These are phyloP conservation scores for Sarcodon sp. DNA, from an alignment of 768 basidiomycete genomes.

Conservation along the genomic window DNA sequence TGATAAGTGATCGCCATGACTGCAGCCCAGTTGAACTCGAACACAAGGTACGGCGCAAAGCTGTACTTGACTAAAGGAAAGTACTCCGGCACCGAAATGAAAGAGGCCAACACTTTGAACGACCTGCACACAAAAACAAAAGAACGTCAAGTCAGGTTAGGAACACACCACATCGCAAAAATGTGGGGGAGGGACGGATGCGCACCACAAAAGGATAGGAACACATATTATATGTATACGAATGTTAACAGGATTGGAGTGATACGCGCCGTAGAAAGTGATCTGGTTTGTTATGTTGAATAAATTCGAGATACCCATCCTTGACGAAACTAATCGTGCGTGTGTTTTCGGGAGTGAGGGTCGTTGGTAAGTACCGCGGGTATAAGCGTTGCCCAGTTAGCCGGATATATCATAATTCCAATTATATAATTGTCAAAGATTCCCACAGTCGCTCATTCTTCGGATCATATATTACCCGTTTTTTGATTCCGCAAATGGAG, in stretches of 20 bases:
- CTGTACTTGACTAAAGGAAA: slow-evolving; percentile 39
- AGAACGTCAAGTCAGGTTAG: slow-evolving; percentile 4
- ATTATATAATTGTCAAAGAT: no score
- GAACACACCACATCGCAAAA: not conserved
- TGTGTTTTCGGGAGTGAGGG: no score
- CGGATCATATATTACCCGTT: no score
- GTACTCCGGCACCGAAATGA: slow-evolving; percentile 35
- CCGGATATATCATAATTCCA: no score
- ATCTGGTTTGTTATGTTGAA: slow-evolving; percentile 33
- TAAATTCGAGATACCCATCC: no score
- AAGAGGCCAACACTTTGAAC: slow-evolving; percentile 6
- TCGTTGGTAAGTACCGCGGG: no score
- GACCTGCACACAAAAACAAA: slow-evolving; percentile 3
- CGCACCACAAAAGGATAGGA: slow-evolving; percentile 70
- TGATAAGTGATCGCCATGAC: slow-evolving; percentile 47
- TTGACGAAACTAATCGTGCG: no score
- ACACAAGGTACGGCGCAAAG: slow-evolving; percentile 48
- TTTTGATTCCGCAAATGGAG: no score
- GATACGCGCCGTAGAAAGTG: slow-evolving; percentile 89
- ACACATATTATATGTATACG: slow-evolving; percentile 80
- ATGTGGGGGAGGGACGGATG: not conserved
- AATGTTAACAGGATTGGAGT: slow-evolving; percentile 72
- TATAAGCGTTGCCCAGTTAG: no score
- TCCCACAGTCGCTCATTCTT: no score
- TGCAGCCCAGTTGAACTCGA: slow-evolving; percentile 59